These are phyloP conservation scores for Dovyalis caffra DNA, from an alignment of 345 rosid genomes.

Conservation along the genomic window DNA sequence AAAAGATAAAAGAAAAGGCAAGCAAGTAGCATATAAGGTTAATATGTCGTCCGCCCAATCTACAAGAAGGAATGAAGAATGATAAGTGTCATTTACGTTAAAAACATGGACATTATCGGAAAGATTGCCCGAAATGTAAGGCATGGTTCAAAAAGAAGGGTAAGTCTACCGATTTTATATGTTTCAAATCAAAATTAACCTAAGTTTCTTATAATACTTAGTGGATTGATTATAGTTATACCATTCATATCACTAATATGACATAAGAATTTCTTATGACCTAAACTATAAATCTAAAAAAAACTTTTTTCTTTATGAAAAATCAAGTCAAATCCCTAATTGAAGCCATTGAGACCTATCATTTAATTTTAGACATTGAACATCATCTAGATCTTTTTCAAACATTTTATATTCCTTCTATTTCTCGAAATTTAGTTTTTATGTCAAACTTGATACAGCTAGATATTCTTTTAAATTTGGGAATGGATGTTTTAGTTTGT, in stretches of 20 bases:
- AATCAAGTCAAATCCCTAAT: not conserved
- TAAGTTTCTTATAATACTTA: conserved; percentile 12
- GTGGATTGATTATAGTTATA: conserved; percentile 14
- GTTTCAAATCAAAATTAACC: conserved; percentile 5
- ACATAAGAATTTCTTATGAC: conserved; percentile 6
- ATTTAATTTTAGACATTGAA: too few relatives aligned
- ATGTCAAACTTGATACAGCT: not conserved
- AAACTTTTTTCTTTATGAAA: not conserved
- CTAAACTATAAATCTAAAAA: conserved; percentile 2
- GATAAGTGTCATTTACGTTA: not conserved
- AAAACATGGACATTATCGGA: not conserved
- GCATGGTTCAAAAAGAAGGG: too few relatives aligned
- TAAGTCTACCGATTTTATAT: not conserved
- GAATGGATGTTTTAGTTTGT: not conserved
- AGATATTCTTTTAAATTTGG: not conserved
- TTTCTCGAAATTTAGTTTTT: not conserved
- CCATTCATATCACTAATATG: conserved; percentile 8
- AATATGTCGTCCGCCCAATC: not conserved
- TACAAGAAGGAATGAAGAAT: not conserved
- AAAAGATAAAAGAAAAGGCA: not conserved
- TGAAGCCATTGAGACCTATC: not conserved
- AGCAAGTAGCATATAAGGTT: not conserved
- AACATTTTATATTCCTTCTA: not conserved
- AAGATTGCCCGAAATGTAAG: not conserved
- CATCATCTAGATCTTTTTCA: too few relatives aligned